These are phyloP conservation scores for Tubosaeta brunneosetosa DNA, from an alignment of 768 basidiomycete genomes.

Conservation along the genomic window DNA sequence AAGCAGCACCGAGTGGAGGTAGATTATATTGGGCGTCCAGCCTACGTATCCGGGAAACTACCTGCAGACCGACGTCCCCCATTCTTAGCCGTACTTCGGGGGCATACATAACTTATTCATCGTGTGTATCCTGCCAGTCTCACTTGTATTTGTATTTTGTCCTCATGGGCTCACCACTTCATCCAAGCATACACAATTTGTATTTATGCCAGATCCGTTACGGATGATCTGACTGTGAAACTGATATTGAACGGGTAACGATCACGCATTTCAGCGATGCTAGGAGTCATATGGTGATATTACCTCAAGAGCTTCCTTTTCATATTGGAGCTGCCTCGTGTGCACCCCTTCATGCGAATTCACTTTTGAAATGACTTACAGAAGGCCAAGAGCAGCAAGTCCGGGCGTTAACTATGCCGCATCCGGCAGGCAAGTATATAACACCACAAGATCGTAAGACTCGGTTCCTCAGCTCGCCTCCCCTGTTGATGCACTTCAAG, in stretches of 20 bases:
- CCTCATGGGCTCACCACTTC: conserved; percentile 26
- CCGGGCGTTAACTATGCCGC: conserved; percentile 17
- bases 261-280: conserved; percentile 33
- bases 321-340: conserved; percentile 28
- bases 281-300: conserved; percentile 26
- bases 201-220: conserved; percentile 19
- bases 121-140: conserved; percentile 22
- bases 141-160: conserved; percentile 29
- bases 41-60: conserved; percentile 47
- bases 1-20: conserved; percentile 64
- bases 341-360: conserved; percentile 16
- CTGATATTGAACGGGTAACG: conserved; percentile 21
- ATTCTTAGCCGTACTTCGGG: conserved; percentile 60
- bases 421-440: conserved; percentile 21
- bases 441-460: conserved; percentile 7
- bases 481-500: conserved; percentile 23
- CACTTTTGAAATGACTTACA: conserved; percentile 15
- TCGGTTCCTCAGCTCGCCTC: conserved; percentile 10
- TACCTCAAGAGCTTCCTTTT: conserved; percentile 29
- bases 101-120: conserved; percentile 31
- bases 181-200: conserved; percentile 18
- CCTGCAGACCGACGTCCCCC: conserved; percentile 51
- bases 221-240: conserved; percentile 26
- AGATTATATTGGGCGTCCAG: conserved; percentile 65
- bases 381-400: conserved; percentile 9